Evolutionary conservation across 768 basidiomycete genomes (phyloP).

Genomic region (Asterophora lycoperdoides): DNA sequence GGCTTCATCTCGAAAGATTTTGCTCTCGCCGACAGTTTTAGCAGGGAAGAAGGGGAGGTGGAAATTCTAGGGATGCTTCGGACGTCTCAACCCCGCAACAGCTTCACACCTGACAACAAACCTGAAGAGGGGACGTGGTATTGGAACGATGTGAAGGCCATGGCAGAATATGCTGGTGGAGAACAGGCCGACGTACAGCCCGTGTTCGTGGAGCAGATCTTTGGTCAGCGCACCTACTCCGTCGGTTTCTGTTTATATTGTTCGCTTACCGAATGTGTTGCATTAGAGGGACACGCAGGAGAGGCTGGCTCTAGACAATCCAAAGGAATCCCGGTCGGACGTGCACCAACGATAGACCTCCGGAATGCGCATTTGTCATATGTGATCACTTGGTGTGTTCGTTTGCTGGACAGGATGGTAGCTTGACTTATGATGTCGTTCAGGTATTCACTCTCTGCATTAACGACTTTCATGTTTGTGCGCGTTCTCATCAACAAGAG

Average conservation of each 20-base stretch:
- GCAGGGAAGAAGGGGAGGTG: constrained; percentile 50
- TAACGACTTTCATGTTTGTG: constrained; percentile 81
- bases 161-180: constrained; percentile 77
- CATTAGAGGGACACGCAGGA: constrained; percentile 78
- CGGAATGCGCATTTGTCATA: constrained; percentile 95
- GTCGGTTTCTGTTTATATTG: neutral
- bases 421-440: neutral
- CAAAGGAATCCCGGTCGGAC: constrained; percentile 83
- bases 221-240: constrained; percentile 45
- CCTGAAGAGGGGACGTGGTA: constrained; percentile 83
- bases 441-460: constrained; percentile 87
- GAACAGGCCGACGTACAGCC: constrained; percentile 71
- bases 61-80: constrained; percentile 86
- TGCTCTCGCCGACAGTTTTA: constrained; percentile 23
- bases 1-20: constrained; percentile 76
- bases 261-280: neutral
- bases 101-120: constrained; percentile 87
- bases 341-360: constrained; percentile 77
- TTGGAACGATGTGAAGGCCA: constrained; percentile 81
- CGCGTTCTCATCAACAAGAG: constrained; percentile 58
- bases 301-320: constrained; percentile 55
- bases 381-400: constrained; percentile 81
- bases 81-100: constrained; percentile 65
- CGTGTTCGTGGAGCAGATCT: constrained; percentile 88
- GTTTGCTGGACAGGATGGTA: neutral